These are phyloP conservation scores for Penicillium polonicum DNA, from an alignment of 2,329 filamentous ascomycete species.

Conservation along the genomic window DNA sequence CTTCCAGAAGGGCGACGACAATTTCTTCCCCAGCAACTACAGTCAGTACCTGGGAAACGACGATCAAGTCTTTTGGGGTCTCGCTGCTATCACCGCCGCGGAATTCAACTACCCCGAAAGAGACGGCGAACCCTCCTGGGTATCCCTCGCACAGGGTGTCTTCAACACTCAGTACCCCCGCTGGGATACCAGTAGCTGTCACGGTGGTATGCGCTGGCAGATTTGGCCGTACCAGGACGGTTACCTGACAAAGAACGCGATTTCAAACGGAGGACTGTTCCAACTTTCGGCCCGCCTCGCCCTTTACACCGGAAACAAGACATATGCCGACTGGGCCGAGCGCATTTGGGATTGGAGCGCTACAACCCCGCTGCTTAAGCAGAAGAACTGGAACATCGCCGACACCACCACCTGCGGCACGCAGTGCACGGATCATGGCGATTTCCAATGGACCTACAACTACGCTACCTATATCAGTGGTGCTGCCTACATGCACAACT, in stretches of 20 bases:
- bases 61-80: slow-evolving; percentile 76
- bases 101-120: slow-evolving; percentile 74
- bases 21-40: slow-evolving; percentile 70
- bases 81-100: slow-evolving; percentile 74
- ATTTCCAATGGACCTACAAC: slow-evolving; percentile 60
- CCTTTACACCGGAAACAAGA: slow-evolving; percentile 74
- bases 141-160: slow-evolving; percentile 72
- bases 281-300: slow-evolving; percentile 66
- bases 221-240: slow-evolving; percentile 76
- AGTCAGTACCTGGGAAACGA: slow-evolving; percentile 52
- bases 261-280: slow-evolving; percentile 59
- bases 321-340: slow-evolving; percentile 76
- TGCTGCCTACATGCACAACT: slow-evolving; percentile 59
- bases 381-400: slow-evolving; percentile 55
- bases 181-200: slow-evolving; percentile 67
- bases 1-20: slow-evolving; percentile 70
- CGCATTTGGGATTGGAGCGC: slow-evolving; percentile 62
- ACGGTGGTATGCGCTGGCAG: slow-evolving; percentile 81
- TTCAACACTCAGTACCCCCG: slow-evolving; percentile 74
- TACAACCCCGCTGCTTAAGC: slow-evolving; percentile 52
- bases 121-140: slow-evolving; percentile 67
- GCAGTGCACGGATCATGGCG: slow-evolving; percentile 53
- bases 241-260: slow-evolving; percentile 58
- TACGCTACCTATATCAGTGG: slow-evolving; percentile 57
- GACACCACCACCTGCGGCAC: slow-evolving; percentile 52